These are phyloP conservation scores for Herpetomonas tarakana DNA, from an alignment of 208 protist genomes.

Conservation along the genomic window DNA sequence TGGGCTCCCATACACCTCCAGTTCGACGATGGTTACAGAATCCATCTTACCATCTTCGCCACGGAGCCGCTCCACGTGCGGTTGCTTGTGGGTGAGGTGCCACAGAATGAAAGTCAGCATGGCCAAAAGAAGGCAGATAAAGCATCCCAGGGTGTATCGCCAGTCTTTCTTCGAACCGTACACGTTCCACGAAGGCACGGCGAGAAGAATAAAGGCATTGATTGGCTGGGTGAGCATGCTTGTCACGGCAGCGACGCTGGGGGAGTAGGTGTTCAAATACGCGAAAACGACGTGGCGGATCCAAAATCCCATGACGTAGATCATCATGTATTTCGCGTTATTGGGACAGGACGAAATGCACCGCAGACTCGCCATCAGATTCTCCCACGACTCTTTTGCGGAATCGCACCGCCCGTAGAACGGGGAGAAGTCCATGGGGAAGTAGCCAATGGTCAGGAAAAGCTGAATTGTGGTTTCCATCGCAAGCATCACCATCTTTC, in stretches of 20 bases:
- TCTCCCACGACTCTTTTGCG: constrained; percentile 33
- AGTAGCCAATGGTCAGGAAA: constrained; percentile 25
- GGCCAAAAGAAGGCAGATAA: constrained; percentile 31
- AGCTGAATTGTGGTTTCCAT: constrained; percentile 28
- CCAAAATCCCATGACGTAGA: constrained; percentile 40
- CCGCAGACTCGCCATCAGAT: constrained; percentile 18
- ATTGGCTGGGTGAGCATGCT: constrained; percentile 37
- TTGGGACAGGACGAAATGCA: constrained; percentile 22
- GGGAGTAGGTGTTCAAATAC: constrained; percentile 39
- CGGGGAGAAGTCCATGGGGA: constrained; percentile 38
- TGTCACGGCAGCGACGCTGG: constrained; percentile 26
- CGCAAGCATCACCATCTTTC: constrained; percentile 36
- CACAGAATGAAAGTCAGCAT: constrained; percentile 31
- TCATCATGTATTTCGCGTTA: constrained; percentile 32
- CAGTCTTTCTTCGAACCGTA: constrained; percentile 26
- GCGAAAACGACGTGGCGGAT: constrained; percentile 42
- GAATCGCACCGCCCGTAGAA: constrained; percentile 32
- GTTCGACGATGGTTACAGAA: background rate
- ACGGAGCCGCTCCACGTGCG: background rate
- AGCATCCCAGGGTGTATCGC: constrained; percentile 29
- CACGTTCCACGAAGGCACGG: constrained; percentile 39
- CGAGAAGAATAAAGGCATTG: constrained; percentile 34
- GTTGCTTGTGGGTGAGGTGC: constrained; percentile 23
- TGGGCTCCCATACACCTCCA: background rate
- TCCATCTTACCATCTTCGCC: background rate